phyloP scores from a whole-genome alignment of 306 rosid genomes.

The Corylus avellana region DNA sequence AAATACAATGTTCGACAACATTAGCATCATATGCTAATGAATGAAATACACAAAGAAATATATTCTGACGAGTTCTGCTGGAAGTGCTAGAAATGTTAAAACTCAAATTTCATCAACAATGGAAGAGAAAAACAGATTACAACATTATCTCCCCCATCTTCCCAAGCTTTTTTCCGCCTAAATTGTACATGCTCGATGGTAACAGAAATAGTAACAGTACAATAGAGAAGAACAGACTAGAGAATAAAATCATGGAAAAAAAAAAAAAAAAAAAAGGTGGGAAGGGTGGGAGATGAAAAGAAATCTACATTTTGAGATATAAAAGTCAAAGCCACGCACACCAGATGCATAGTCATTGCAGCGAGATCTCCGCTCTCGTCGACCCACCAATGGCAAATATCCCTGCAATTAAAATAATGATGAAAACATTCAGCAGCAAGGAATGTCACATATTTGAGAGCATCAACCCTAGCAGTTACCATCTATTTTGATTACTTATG shows the following conservation, averaged over 20 bases:
- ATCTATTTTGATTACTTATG: background rate
- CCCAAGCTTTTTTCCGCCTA: slow-evolving; percentile 39
- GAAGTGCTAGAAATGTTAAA: slow-evolving; percentile 28
- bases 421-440: slow-evolving; percentile 30
- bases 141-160: slow-evolving; percentile 28
- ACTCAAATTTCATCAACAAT: slow-evolving; percentile 35
- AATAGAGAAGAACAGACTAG: slow-evolving; percentile 18
- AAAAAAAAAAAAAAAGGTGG: slow-evolving; percentile 14
- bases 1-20: background rate
- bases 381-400: slow-evolving; percentile 34
- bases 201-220: slow-evolving; percentile 25
- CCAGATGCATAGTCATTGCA: slow-evolving; percentile 29
- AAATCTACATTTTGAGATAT: slow-evolving; percentile 50
- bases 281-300: slow-evolving; percentile 21
- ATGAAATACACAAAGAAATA: background rate
- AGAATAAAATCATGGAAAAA: slow-evolving; percentile 28
- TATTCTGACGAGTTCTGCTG: slow-evolving; percentile 19
- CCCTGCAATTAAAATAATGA: slow-evolving; percentile 35
- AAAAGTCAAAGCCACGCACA: slow-evolving; percentile 36
- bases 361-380: slow-evolving; percentile 18
- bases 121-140: slow-evolving; percentile 37
- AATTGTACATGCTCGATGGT: slow-evolving; percentile 45
- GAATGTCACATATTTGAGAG: slow-evolving; percentile 7
- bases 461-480: slow-evolving; percentile 4
- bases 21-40: background rate